phyloP scores from a whole-genome alignment of 2,329 filamentous ascomycete species.

The Blumeria graminis region DNA sequence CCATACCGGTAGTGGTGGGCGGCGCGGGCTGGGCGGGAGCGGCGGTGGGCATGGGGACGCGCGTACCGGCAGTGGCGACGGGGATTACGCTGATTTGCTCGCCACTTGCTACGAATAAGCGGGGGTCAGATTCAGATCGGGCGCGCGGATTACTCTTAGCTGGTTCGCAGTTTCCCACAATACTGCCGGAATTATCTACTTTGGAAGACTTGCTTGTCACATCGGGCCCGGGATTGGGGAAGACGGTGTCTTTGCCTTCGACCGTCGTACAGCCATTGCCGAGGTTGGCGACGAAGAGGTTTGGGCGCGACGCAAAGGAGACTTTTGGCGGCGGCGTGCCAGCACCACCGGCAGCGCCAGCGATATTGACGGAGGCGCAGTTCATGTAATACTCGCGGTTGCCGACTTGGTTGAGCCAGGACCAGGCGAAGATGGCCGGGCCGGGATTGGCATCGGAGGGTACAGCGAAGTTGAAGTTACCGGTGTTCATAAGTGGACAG shows the following conservation, averaged over 20 bases:
- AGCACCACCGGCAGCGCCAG: constrained; percentile 3
- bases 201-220: constrained; percentile 9
- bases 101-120: background rate
- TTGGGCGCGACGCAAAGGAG: constrained; percentile 24
- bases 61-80: background rate
- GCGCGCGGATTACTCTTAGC: constrained; percentile 4
- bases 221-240: constrained; percentile 28
- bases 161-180: constrained; percentile 10
- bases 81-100: background rate
- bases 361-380: constrained; percentile 32
- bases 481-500: constrained; percentile 6
- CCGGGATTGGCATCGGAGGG: constrained; percentile 11
- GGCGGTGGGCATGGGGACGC: background rate
- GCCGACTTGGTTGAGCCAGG: constrained; percentile 32
- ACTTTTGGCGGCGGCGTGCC: constrained; percentile 6
- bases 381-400: constrained; percentile 47
- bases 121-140: background rate
- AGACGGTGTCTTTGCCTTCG: constrained; percentile 23
- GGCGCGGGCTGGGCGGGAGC: background rate
- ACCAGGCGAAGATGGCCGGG: constrained; percentile 19
- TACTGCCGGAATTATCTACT: constrained; percentile 3
- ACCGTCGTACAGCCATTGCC: constrained; percentile 24
- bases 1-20: background rate
- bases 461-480: constrained; percentile 11
- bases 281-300: constrained; percentile 34